These are phyloP conservation scores for Zymoseptoria passerinii DNA, from an alignment of 2,329 filamentous ascomycete genomes.

Conservation along the genomic window DNA sequence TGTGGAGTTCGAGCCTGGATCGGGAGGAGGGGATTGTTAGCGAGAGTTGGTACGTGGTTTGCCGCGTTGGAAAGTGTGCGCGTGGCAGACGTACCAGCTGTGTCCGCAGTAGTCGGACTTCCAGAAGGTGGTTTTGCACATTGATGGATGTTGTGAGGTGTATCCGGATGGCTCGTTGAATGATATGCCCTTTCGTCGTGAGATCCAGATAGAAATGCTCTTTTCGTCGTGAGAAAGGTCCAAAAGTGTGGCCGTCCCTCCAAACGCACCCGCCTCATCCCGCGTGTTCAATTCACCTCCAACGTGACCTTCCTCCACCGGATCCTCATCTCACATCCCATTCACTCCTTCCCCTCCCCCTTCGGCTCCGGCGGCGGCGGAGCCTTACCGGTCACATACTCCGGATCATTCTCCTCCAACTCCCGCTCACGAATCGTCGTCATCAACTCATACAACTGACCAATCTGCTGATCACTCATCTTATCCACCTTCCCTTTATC, in stretches of 20 bases:
- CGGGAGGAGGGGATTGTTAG: not conserved
- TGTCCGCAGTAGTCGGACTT: constrained; percentile 41
- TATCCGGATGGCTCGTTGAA: not conserved
- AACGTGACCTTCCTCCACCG: not conserved
- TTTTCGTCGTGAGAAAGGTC: not conserved
- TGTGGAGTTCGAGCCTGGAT: constrained; percentile 34
- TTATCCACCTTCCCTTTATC: constrained; percentile 79
- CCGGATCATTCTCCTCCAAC: constrained; percentile 36
- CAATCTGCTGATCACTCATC: constrained; percentile 93
- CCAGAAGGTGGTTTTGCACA: constrained; percentile 42
- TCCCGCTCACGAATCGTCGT: constrained; percentile 58
- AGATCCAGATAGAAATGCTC: not conserved
- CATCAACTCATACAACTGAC: constrained; percentile 92
- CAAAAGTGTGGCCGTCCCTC: not conserved
- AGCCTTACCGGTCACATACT: constrained; percentile 11
- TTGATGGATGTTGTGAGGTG: constrained; percentile 16
- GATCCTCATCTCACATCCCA: not conserved
- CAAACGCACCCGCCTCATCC: too few species aligned
- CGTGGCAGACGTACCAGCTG: constrained; percentile 32
- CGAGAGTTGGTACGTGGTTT: not conserved
- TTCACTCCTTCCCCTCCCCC: not conserved
- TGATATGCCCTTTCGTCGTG: not conserved
- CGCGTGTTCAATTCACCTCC: not conserved
- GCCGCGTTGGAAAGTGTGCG: not conserved
- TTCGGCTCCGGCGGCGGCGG: constrained; percentile 11